A percentile compares a stretch with the other conserved stretches of the same genome.
phyloP scores from a whole-genome alignment of 768 basidiomycete genomes.

The Leccinum variicolor region DNA sequence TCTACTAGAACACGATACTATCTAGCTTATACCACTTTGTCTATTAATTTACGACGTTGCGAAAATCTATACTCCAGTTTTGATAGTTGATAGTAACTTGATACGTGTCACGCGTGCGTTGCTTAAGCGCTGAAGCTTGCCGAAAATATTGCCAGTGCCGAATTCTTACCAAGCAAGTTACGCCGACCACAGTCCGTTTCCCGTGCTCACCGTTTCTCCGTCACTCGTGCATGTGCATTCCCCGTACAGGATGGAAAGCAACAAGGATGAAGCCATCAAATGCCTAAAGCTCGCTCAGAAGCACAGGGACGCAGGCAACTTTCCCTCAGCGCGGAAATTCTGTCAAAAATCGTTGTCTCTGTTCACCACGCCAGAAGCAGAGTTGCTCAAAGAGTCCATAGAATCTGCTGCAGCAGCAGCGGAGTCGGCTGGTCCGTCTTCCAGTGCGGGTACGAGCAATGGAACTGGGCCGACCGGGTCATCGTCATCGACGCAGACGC shows the following conservation, averaged over 20 bases:
- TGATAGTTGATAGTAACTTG: neutral
- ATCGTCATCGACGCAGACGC: constrained; percentile 58
- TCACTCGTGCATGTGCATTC: constrained; percentile 5
- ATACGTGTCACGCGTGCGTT: constrained; percentile 8
- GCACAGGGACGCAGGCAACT: constrained; percentile 69
- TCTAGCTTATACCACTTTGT: constrained; percentile 6
- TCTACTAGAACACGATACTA: constrained; percentile 55
- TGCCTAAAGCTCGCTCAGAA: constrained; percentile 77
- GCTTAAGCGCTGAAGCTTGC: neutral
- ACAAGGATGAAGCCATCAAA: constrained; percentile 86
- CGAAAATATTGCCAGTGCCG: constrained; percentile 5
- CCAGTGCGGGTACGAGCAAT: constrained; percentile 31
- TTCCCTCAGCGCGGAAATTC: constrained; percentile 81
- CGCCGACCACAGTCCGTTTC: neutral
- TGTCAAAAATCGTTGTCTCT: constrained; percentile 83
- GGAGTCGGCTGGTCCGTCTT: constrained; percentile 39
- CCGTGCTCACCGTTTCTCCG: constrained; percentile 5
- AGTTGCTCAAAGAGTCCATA: constrained; percentile 62
- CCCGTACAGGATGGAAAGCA: constrained; percentile 63
- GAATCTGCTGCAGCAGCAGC: constrained; percentile 47
- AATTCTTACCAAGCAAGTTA: constrained; percentile 23
- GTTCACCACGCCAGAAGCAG: constrained; percentile 75
- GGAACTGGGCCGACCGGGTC: constrained; percentile 36
- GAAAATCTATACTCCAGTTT: neutral
- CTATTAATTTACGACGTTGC: neutral